phyloP scores from a whole-genome alignment of 2,329 filamentous ascomycete genomes.

The Fusarium sterilihyphosum region DNA sequence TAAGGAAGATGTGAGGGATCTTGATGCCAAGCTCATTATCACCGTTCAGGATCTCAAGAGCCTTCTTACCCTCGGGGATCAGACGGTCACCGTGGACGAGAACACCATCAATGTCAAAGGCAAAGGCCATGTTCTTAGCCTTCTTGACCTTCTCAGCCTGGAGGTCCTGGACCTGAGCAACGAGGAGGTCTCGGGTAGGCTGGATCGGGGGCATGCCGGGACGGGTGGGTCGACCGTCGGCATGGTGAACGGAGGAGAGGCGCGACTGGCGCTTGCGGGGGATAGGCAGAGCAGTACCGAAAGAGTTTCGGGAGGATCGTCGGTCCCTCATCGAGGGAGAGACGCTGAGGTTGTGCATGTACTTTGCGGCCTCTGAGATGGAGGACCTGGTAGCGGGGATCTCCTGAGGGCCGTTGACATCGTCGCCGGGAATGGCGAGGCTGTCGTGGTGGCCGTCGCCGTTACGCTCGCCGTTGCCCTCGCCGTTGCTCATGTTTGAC shows the following conservation, averaged over 20 bases:
- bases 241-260: slow-evolving; percentile 68
- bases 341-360: slow-evolving; percentile 78
- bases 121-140: slow-evolving; percentile 81
- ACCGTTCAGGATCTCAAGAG: slow-evolving; percentile 76
- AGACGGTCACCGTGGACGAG: slow-evolving; percentile 82
- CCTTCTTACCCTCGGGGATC: slow-evolving; percentile 77
- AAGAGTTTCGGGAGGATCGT: slow-evolving; percentile 78
- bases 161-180: slow-evolving; percentile 75
- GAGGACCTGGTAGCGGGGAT: slow-evolving; percentile 75
- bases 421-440: slow-evolving; percentile 51
- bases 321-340: slow-evolving; percentile 74
- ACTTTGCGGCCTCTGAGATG: slow-evolving; percentile 72
- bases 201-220: slow-evolving; percentile 68
- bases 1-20: slow-evolving; percentile 90
- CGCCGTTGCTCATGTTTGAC: slow-evolving; percentile 18
- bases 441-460: slow-evolving; percentile 28
- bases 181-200: slow-evolving; percentile 73
- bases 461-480: slow-evolving; percentile 11
- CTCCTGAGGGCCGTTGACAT: slow-evolving; percentile 67
- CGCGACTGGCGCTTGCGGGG: slow-evolving; percentile 76
- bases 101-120: slow-evolving; percentile 91
- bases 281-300: slow-evolving; percentile 77
- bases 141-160: slow-evolving; percentile 71
- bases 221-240: slow-evolving; percentile 56
- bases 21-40: slow-evolving; percentile 79